Base-by-base conservation (phyloP, 305 asterid genomes). In the Rubia tinctorum region DNA sequence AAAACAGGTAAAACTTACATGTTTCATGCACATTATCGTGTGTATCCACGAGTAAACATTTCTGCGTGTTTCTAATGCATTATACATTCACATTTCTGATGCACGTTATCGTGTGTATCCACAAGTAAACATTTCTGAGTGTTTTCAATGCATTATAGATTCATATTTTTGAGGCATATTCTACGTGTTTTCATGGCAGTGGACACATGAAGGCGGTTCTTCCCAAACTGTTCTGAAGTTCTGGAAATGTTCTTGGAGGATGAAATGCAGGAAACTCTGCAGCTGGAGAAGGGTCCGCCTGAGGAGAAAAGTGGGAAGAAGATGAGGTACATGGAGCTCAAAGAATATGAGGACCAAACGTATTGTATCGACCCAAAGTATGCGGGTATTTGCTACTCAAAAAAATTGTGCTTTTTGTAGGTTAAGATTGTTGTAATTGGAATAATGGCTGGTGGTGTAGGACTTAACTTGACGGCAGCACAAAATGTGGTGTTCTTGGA, bases 391-490 rank as follows among this genome's bases (percentile, higher is more conserved):
- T 70, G 49, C 68, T 49, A 49, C 44, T 56, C 68, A 51, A 43
- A 66, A 42, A 37, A 53, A 27, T n/a, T 69, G 43, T 68, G 44
- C 23, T 8, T 40, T 30, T 39, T 45, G 34, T 84, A 94, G 99
- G 95, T 91, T 73, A 94, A 87, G 88, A 87, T 91, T 76, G 99
- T 97, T 8, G 76, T 94, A 75, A 84, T 91, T 70, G 99, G 99
- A 81, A 91, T 94, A 76, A 90, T 92, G 78, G 95, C 99, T 76
- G 99, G 99, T 78, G 91, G 99, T 77, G 82, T 90, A 70, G 99
- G 99, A 73, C 97, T 94, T 65, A 91, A 89, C 81, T 81, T 94
- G 82, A 86, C 97, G 22, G 82, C 97, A 55, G 99, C 99, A 5
- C 90, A 84, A 79, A 88, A 83, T 80, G 97, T 94, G 75, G 99